Percentiles rank a stretch among this genome's conserved stretches.
Evolutionary conservation across 495 filamentous ascomycete species (phyloP).

Genomic region (Penicillium bialowiezense): DNA sequence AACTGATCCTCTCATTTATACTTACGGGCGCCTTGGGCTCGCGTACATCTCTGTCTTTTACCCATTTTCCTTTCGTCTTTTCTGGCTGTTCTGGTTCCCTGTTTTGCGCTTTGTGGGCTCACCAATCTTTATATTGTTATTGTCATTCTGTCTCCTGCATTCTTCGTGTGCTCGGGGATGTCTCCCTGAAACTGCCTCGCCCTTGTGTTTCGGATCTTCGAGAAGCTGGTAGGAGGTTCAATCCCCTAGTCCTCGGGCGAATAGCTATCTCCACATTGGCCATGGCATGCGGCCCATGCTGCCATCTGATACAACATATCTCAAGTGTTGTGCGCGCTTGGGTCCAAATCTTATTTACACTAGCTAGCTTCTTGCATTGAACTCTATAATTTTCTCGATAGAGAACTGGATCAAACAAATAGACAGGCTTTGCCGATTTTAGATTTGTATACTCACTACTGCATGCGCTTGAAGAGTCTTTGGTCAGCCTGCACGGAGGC

Average conservation of each 20-base stretch:
- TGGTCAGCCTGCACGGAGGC: too few relatives aligned
- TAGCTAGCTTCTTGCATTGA: constrained; percentile 4
- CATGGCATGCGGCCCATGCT: not conserved
- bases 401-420: not conserved
- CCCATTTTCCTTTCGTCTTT: constrained; percentile 3
- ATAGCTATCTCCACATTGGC: too few relatives aligned
- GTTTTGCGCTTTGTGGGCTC: not conserved
- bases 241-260: too few relatives aligned
- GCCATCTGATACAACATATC: not conserved
- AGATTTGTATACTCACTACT: too few relatives aligned
- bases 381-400: not conserved
- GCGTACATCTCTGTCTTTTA: constrained; percentile 16
- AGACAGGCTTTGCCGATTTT: not conserved
- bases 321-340: not conserved
- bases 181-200: too few relatives aligned
- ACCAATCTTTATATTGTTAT: not conserved
- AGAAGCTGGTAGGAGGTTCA: too few relatives aligned
- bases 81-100: constrained; percentile 4
- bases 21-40: constrained; percentile 15
- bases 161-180: not conserved
- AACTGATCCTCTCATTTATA: constrained; percentile 15
- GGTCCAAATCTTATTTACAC: not conserved
- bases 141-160: not conserved
- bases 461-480: too few relatives aligned
- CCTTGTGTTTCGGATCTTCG: not conserved